Base-by-base conservation (phyloP, 257 asterid genomes). In the Solanum clarkiae region DNA sequence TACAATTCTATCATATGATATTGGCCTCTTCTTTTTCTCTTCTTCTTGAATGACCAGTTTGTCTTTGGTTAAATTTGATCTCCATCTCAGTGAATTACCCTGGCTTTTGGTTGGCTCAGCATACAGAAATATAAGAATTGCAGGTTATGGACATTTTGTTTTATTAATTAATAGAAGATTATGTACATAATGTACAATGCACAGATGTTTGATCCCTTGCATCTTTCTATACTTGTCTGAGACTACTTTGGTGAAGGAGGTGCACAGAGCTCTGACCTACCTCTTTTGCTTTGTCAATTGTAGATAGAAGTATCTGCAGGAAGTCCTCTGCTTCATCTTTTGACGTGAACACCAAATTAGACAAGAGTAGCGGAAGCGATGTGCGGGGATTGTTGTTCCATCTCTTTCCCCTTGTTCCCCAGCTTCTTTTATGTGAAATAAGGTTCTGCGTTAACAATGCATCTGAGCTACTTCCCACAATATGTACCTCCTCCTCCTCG, bases 391-490 rank as follows among this genome's bases (percentile, higher is more conserved):
- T 84, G 60, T 66, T 77, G 84, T 85, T 89, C 93, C 92, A 88
- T 80, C 79, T 84, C 88, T 90, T 92, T 80, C 90, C 90, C 81
- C 80, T 88, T 36, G 86, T 84, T 81, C 86, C 88, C 7, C 60
- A 86, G 86, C 91, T 89, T 40, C 90, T 88, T 57, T 88, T 90
- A 56, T 92, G 94, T 83, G 88, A 89, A 84, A 86, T 90, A 42
- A 77, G 92, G 70, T 85, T 87, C 85, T 91, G 93, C 86, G 91
- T 85, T 29, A 88, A 87, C 2, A 91, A 89, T 17, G 93, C 71
- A 81, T 93, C 98, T 1, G 88, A 86, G 51, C 91, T 94, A 80
- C 96, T 95, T 85, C 97, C 99, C 54, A 96, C 97, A 70, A 96
- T 93, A 89, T 96, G 98, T 26, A 94, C 95, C 82, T 90, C 92